Evolutionary conservation across 352 stramenopile species (phyloP).

Genomic region (Phytopythium vexans): DNA sequence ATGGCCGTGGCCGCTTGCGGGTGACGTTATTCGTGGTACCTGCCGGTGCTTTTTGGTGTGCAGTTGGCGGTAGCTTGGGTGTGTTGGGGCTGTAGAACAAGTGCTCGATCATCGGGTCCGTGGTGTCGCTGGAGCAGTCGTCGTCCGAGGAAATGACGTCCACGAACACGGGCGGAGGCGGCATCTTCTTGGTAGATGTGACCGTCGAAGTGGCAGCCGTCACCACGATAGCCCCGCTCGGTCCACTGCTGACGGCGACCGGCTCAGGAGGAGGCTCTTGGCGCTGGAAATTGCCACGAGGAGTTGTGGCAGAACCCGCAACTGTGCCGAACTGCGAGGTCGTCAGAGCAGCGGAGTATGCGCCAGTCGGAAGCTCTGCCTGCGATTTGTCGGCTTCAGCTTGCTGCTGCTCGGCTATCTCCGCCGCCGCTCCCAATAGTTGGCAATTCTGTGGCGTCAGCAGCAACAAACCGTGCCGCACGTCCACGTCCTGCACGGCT

Average conservation of each 20-base stretch:
- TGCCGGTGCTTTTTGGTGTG: constrained; percentile 14
- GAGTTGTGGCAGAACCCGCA: constrained; percentile 1
- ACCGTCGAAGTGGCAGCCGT: background rate
- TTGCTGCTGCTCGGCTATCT: constrained; percentile 12
- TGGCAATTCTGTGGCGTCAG: constrained; percentile 67
- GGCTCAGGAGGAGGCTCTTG: background rate
- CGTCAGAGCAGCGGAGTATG: constrained; percentile 58
- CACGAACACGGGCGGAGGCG: constrained; percentile 42
- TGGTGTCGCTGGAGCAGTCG: constrained; percentile 55
- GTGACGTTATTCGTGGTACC: constrained; percentile 10
- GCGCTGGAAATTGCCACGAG: constrained; percentile 12
- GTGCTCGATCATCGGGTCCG: constrained; percentile 70
- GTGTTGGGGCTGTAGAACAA: constrained; percentile 81
- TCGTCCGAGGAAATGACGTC: constrained; percentile 60
- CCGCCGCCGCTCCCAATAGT: constrained; percentile 40
- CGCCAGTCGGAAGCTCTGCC: constrained; percentile 13
- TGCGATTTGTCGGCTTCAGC: background rate
- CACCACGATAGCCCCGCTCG: background rate
- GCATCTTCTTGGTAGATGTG: background rate
- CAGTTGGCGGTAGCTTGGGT: constrained; percentile 10
- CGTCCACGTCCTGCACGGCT: constrained; percentile 53
- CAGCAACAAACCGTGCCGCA: constrained; percentile 71
- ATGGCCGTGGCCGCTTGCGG: constrained; percentile 11
- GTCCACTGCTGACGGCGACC: constrained; percentile 3
- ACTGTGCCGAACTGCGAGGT: constrained; percentile 29